Evolutionary conservation across 257 asterid genomes (phyloP).

Genomic region (Jacaranda copaia): DNA sequence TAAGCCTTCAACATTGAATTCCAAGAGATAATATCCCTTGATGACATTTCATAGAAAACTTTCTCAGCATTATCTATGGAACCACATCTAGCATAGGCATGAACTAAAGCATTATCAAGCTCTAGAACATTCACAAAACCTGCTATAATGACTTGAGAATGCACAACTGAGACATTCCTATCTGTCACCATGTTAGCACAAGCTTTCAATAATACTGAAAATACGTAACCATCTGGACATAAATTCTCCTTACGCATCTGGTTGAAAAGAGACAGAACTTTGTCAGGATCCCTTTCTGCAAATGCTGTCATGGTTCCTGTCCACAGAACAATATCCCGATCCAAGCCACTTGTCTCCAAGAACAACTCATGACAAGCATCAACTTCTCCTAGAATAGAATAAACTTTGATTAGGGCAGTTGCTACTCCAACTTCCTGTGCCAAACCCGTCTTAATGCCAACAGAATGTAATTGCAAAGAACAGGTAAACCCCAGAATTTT

Average conservation of each 20-base stretch:
- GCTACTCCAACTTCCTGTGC: conserved; percentile 62
- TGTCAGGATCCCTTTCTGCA: conserved; percentile 62
- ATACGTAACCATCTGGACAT: conserved; percentile 62
- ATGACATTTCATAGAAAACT: conserved; percentile 61
- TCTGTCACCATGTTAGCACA: conserved; percentile 75
- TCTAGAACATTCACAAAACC: conserved; percentile 56
- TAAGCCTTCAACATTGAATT: conserved; percentile 82
- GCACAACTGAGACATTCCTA: conserved; percentile 61
- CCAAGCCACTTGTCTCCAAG: conserved; percentile 48
- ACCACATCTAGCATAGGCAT: conserved; percentile 86
- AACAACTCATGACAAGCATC: conserved; percentile 61
- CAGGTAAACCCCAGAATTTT: conserved; percentile 41
- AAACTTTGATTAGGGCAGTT: conserved; percentile 73
- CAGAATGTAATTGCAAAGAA: conserved; percentile 71
- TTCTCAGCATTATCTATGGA: conserved; percentile 57
- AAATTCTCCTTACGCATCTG: conserved; percentile 59
- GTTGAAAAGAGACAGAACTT: conserved; percentile 58
- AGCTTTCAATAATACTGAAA: conserved; percentile 71
- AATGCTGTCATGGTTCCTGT: conserved; percentile 70
- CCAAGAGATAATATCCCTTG: conserved; percentile 76
- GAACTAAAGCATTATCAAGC: conserved; percentile 71
- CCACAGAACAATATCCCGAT: conserved; percentile 79
- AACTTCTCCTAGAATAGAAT: conserved; percentile 60
- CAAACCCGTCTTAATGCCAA: conserved; percentile 58
- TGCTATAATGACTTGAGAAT: conserved; percentile 58